These are phyloP conservation scores for Tribonema minus DNA, from an alignment of 108 stramenopile species.

Conservation along the genomic window DNA sequence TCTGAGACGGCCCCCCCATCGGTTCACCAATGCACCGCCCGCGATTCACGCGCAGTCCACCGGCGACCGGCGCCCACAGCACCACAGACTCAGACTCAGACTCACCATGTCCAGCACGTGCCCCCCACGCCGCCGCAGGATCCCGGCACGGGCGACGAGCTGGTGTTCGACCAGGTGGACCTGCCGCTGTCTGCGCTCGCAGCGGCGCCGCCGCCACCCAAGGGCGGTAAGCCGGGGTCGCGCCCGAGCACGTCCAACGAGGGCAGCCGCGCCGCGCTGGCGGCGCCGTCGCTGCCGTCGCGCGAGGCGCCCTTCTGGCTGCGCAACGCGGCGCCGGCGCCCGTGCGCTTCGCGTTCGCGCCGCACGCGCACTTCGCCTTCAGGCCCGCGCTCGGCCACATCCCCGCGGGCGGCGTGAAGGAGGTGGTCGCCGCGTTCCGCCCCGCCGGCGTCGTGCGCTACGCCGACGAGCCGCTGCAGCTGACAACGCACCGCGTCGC, in stretches of 20 bases:
- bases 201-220: background rate
- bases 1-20: too few species aligned
- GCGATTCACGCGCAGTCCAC: too few species aligned
- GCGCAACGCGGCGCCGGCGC: background rate
- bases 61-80: too few species aligned
- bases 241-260: too few species aligned
- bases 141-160: constrained; percentile 22
- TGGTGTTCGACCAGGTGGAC: constrained; percentile 51
- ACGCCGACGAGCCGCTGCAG: constrained; percentile 34
- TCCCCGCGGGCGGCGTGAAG: constrained; percentile 28
- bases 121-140: too few species aligned
- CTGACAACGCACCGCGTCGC: constrained; percentile 21
- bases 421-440: constrained; percentile 45
- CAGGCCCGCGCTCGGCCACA: constrained; percentile 47
- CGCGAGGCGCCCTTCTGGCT: constrained; percentile 36
- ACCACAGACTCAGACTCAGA: too few species aligned
- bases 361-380: constrained; percentile 37
- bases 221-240: background rate
- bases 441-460: constrained; percentile 29
- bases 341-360: constrained; percentile 47
- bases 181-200: background rate
- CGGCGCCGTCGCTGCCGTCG: background rate
- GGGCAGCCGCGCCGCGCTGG: too few species aligned
- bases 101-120: too few species aligned
- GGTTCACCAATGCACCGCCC: too few species aligned